A percentile compares a stretch with the other conserved stretches of the same genome.
Evolutionary conservation across 768 basidiomycete genomes (phyloP).

Genomic region (Amanita subjunquillea): DNA sequence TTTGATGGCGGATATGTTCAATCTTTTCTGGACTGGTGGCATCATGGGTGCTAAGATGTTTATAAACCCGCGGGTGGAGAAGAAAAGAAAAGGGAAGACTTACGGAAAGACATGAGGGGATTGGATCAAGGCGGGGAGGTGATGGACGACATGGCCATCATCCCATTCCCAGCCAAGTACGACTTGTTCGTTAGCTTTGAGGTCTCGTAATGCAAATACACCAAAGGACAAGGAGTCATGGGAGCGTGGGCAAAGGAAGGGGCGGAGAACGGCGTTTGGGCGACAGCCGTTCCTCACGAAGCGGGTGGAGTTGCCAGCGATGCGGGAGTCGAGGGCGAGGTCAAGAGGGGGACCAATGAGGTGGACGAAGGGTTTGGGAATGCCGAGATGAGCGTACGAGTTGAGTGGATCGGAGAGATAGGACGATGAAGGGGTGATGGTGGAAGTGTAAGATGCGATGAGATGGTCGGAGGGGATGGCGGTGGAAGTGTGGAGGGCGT

Average conservation of each 20-base stretch:
- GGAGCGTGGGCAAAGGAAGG: slow-evolving; percentile 26
- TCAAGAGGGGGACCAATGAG: slow-evolving; percentile 69
- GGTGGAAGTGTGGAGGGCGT: slow-evolving; percentile 53
- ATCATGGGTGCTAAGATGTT: slow-evolving; percentile 8
- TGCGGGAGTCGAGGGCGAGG: slow-evolving; percentile 71
- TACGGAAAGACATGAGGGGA: slow-evolving; percentile 48
- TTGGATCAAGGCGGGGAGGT: slow-evolving; percentile 57
- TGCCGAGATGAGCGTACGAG: slow-evolving; percentile 74
- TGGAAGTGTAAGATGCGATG: slow-evolving; percentile 54
- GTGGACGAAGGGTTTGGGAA: slow-evolving; percentile 79
- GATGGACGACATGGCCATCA: slow-evolving; percentile 78
- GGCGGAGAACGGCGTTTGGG: slow-evolving; percentile 56
- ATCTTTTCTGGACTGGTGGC: slow-evolving; percentile 32
- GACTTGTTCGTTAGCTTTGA: slow-evolving; percentile 76
- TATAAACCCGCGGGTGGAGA: slow-evolving; percentile 9
- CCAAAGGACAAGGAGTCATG: slow-evolving; percentile 53
- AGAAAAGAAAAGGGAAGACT: slow-evolving; percentile 19
- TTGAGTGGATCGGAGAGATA: slow-evolving; percentile 80
- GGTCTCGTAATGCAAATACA: slow-evolving; percentile 67
- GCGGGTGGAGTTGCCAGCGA: slow-evolving; percentile 49
- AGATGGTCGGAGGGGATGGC: slow-evolving; percentile 44
- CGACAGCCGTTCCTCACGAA: slow-evolving; percentile 59
- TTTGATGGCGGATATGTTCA: slow-evolving; percentile 48
- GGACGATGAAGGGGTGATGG: slow-evolving; percentile 51
- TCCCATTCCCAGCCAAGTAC: slow-evolving; percentile 97